phyloP scores from a whole-genome alignment of 1,139 yeast species.

The Kurtzmaniella quercitrusa region DNA sequence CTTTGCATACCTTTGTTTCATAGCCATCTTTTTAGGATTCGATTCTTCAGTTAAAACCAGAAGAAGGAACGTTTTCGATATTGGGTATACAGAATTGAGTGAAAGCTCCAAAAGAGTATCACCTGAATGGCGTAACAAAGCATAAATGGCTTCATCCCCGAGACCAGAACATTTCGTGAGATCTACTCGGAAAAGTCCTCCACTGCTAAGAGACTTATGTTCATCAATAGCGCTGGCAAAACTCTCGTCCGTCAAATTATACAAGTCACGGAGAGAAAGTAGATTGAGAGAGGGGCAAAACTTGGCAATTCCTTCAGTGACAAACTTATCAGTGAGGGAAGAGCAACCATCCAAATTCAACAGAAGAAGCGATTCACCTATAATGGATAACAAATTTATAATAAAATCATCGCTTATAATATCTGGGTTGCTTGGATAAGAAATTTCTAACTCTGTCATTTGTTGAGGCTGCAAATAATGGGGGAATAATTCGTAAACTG shows the following conservation, averaged over 20 bases:
- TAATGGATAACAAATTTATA: conserved; percentile 56
- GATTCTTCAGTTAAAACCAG: conserved; percentile 37
- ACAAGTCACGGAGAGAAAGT: conserved; percentile 52
- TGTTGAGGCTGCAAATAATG: conserved; percentile 47
- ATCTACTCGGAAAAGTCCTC: conserved; percentile 60
- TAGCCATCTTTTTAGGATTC: conserved; percentile 27
- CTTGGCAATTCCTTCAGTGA: conserved; percentile 56
- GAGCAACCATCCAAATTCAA: conserved; percentile 71
- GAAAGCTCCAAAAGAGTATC: conserved; percentile 63
- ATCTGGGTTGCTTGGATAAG: conserved; percentile 64
- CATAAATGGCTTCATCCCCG: conserved; percentile 57
- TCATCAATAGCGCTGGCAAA: conserved; percentile 52
- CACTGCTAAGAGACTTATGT: conserved; percentile 42
- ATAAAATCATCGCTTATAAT: conserved; percentile 69
- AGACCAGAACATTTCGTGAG: conserved; percentile 64
- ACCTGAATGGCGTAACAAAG: conserved; percentile 61
- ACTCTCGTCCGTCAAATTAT: conserved; percentile 65
- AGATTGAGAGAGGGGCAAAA: conserved; percentile 53
- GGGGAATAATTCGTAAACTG: conserved; percentile 62
- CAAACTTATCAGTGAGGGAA: conserved; percentile 60
- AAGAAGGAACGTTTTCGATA: conserved; percentile 48
- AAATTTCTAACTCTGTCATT: conserved; percentile 58
- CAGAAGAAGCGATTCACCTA: conserved; percentile 57
- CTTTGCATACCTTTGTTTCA: conserved; percentile 16
- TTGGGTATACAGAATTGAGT: conserved; percentile 63